Conservation (phyloP, 306 rosid genomes). For the Castanospermum australe region DNA sequence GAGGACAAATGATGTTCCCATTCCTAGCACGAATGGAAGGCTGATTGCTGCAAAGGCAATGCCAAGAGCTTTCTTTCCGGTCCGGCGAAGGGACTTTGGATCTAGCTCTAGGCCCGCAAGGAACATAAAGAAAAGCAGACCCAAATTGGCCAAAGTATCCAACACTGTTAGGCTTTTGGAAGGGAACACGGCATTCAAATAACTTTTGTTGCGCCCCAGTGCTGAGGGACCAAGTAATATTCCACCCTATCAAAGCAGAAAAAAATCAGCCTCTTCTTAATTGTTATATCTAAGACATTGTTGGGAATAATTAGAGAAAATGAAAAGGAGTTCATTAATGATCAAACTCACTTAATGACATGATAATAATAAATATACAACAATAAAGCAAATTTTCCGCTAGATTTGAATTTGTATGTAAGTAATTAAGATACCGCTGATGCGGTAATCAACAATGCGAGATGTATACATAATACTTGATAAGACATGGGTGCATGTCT, state of each 20-base stretch:
- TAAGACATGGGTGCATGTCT: too few relatives aligned
- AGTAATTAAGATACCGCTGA: too few relatives aligned
- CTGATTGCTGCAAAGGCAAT: constrained; percentile 65
- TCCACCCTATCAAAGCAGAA: constrained; percentile 53
- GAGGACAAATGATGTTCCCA: constrained; percentile 61
- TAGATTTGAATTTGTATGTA: not conserved
- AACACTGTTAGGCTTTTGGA: constrained; percentile 54
- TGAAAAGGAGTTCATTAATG: not conserved
- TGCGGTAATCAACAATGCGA: not conserved
- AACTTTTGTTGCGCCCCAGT: constrained; percentile 46
- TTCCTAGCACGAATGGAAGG: constrained; percentile 65
- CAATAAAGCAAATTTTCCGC: not conserved
- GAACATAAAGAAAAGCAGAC: constrained; percentile 71
- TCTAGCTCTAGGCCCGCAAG: constrained; percentile 66
- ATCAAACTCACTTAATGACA: too few relatives aligned
- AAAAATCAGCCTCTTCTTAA: not conserved
- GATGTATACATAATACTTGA: not conserved
- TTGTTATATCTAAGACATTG: not conserved
- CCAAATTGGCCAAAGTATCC: constrained; percentile 69
- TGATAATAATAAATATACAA: not conserved
- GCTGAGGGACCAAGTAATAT: constrained; percentile 72
- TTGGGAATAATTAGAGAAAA: not conserved
- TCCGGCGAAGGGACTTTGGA: constrained; percentile 43
- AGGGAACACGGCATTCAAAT: constrained; percentile 51
- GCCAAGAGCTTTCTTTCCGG: constrained; percentile 56